phyloP scores from a whole-genome alignment of 2,329 filamentous ascomycete species.

The Aspergillus versicolor region DNA sequence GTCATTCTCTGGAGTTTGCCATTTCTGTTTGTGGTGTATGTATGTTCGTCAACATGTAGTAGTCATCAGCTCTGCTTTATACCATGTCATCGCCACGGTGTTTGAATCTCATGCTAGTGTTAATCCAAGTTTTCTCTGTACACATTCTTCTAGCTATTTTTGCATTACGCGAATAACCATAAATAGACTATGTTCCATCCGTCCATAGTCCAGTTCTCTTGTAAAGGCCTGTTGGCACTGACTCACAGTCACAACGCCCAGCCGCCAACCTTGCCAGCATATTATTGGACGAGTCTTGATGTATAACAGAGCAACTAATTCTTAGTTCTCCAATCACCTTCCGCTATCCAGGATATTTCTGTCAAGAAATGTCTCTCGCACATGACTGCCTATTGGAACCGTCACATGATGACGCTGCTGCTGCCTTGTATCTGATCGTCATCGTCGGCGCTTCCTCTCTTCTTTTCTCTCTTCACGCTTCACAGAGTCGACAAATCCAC shows the following conservation, averaged over 20 bases:
- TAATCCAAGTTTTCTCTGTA: not conserved
- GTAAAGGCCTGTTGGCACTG: not conserved
- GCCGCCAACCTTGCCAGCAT: not conserved
- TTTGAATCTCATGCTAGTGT: not conserved
- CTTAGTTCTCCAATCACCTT: not conserved
- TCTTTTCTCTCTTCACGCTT: constrained; percentile 44
- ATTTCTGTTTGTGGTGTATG: constrained; percentile 18
- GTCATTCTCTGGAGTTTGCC: not conserved
- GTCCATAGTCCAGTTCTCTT: too few species aligned
- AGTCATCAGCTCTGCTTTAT: constrained; percentile 10
- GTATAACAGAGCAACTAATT: constrained; percentile 1
- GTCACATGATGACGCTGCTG: constrained; percentile 11
- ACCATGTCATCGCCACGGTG: not conserved
- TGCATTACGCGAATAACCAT: too few species aligned
- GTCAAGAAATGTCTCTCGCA: not conserved
- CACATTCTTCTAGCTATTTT: too few species aligned
- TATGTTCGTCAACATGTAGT: constrained; percentile 13
- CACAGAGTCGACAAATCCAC: constrained; percentile 40
- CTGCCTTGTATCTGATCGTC: constrained; percentile 10
- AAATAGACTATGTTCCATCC: too few species aligned
- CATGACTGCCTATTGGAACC: not conserved
- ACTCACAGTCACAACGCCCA: not conserved
- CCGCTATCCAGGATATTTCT: not conserved
- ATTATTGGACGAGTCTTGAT: not conserved
- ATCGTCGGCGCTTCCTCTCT: constrained; percentile 29